Evolutionary conservation across 2,329 filamentous ascomycete genomes (phyloP), one percentile per base, ranked within the genome.

Genomic region (Colletotrichum spinosum): DNA sequence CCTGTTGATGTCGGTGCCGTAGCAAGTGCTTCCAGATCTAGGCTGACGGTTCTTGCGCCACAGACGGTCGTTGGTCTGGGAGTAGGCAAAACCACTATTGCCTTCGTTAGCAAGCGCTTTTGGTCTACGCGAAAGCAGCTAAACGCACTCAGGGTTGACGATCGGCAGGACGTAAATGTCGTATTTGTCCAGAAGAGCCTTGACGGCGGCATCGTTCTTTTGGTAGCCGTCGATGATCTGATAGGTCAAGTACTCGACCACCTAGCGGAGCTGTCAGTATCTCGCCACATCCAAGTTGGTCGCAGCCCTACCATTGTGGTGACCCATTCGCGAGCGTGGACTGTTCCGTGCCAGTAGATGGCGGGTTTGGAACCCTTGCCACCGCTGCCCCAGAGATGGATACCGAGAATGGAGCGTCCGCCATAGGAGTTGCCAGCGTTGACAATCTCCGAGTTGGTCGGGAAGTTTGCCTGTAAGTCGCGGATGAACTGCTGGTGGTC

Each of bases 101-200:
- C 2, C 10, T 37, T 10, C 11, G 15, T 17, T 2, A 17, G 49
- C 13, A 38, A 2, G 42, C 12, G 41, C 4, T 46, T 3, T 37
- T 49, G 8, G n/a, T 17, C 41, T 3, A 2, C 25, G 25, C 25
- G 25, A 25, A 25, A 25, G 25, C 25, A 25, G 25, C 25, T 25
- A 15, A 1, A 6, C 1, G 33, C 2, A 84, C 83, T 89, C 87
- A 0, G 86, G 86, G 71, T 90, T 90, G 13, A 88, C 86, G 33
- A 89, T 76, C 3, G 88, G 87, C 66, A 90, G 81, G 69, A 91
- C 83, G 74, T 89, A 90, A 69, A 89, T 89, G 75, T 92, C 90
- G 72, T 88, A 90, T 60, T 81, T 85, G 74, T 90, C 82, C 33
- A 90, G 80, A 57, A 86, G 81, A 1, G 75, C 72, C 44, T 74